Conservation (phyloP, 768 basidiomycete genomes). For the Glaciozyma antarctica region DNA sequence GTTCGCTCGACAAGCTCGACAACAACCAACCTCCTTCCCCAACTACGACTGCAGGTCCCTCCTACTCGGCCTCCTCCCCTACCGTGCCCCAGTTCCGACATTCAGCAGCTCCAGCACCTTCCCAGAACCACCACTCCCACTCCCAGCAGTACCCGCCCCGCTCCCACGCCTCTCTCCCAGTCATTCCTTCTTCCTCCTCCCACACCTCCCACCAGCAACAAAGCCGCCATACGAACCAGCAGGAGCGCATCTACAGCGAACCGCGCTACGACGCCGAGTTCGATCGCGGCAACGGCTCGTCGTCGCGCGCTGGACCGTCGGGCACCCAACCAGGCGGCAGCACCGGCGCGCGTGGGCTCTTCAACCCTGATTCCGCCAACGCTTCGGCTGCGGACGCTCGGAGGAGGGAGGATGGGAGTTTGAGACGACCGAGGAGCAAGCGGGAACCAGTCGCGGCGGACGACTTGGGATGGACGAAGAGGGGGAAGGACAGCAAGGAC, state of each 20-base stretch:
- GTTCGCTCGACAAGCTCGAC: slow-evolving; percentile 1
- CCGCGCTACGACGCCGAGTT: slow-evolving; percentile 28
- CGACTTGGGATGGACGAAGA: not conserved
- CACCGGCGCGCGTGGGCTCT: not conserved
- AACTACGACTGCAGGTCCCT: not conserved
- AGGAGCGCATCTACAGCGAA: slow-evolving; percentile 1
- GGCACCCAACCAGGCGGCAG: not conserved
- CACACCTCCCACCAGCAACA: not conserved
- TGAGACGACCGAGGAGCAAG: not conserved
- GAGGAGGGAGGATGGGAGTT: not conserved
- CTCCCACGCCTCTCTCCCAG: slow-evolving; percentile 1
- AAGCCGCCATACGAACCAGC: slow-evolving; percentile 3
- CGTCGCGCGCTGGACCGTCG: not conserved
- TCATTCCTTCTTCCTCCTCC: not conserved
- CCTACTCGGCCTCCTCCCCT: not conserved
- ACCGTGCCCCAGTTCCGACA: not conserved
- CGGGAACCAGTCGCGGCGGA: not conserved
- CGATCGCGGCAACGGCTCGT: slow-evolving; percentile 13
- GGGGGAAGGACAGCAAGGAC: slow-evolving; percentile 16
- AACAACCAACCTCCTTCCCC: not conserved
- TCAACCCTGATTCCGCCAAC: slow-evolving; percentile 7
- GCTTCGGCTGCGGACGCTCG: not conserved
- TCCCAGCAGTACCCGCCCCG: not conserved
- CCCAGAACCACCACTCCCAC: not conserved
- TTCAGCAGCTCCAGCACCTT: not conserved